These are phyloP conservation scores for Fomitopsis betulina DNA, from an alignment of 1,284 basidiomycete species.

Conservation along the genomic window DNA sequence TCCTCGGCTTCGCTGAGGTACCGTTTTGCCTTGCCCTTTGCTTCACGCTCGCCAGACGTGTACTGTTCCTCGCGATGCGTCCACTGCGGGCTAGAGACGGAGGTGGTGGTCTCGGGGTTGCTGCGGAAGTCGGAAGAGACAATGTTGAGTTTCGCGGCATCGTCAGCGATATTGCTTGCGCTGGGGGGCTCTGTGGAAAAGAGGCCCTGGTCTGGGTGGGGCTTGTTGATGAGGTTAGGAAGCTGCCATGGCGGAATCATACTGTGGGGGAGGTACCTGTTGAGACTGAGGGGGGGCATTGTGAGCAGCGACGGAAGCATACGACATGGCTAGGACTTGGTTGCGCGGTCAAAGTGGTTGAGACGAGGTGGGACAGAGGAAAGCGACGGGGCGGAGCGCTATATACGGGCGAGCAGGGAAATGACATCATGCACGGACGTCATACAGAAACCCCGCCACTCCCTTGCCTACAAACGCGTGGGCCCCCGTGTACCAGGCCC, in stretches of 20 bases:
- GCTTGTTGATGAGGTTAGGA: slow-evolving; percentile 34
- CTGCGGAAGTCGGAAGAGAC: slow-evolving; percentile 46
- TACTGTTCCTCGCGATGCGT: slow-evolving; percentile 6
- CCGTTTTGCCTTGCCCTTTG: slow-evolving; percentile 24
- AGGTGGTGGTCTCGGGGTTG: slow-evolving; percentile 40
- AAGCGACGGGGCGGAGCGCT: not conserved
- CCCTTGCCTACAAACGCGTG: slow-evolving; percentile 21
- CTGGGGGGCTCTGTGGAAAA: slow-evolving; percentile 49
- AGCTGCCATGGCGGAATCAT: slow-evolving; percentile 11
- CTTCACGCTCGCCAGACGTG: slow-evolving; percentile 6
- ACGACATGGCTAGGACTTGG: slow-evolving; percentile 44
- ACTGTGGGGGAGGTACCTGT: slow-evolving; percentile 29
- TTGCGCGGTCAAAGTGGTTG: not conserved
- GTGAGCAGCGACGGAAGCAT: slow-evolving; percentile 58
- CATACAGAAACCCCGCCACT: slow-evolving; percentile 7
- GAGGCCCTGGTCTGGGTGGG: slow-evolving; percentile 56
- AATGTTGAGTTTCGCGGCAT: slow-evolving; percentile 49
- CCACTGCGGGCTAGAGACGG: slow-evolving; percentile 19
- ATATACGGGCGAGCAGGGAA: slow-evolving; percentile 15
- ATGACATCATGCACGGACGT: slow-evolving; percentile 7
- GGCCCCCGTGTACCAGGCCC: slow-evolving; percentile 30
- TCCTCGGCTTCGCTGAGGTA: slow-evolving; percentile 46
- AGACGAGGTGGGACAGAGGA: too few relatives aligned
- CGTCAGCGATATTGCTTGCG: slow-evolving; percentile 40
- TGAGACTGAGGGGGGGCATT: slow-evolving; percentile 46